A percentile compares a stretch with the other conserved stretches of the same genome.
Evolutionary conservation across 495 filamentous ascomycete species (phyloP).

Genomic region (Penicillium bovifimosum): DNA sequence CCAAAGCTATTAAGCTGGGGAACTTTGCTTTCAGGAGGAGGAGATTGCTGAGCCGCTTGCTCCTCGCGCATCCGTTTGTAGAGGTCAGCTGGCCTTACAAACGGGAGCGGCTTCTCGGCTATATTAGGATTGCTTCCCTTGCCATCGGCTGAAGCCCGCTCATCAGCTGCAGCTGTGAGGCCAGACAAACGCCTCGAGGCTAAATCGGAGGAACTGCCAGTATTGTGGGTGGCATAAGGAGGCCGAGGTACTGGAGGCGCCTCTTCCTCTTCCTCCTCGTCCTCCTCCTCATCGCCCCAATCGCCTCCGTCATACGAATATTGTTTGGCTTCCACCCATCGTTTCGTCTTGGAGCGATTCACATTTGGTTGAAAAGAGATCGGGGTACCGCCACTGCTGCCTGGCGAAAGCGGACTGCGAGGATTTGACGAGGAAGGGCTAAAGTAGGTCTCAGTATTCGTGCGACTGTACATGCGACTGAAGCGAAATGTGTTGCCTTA

Average conservation of each 20-base stretch:
- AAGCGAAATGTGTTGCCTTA: conserved; percentile 10
- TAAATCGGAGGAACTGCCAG: conserved; percentile 26
- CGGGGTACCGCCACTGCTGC: conserved; percentile 32
- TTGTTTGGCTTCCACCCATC: conserved; percentile 89
- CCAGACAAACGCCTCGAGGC: conserved; percentile 18
- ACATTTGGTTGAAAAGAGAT: conserved; percentile 72
- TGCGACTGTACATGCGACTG: conserved; percentile 2
- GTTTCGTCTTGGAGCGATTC: conserved; percentile 83
- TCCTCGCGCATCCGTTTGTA: conserved; percentile 71
- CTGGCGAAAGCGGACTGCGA: conserved; percentile 30
- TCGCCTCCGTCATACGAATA: conserved; percentile 89
- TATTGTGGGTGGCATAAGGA: conserved; percentile 30
- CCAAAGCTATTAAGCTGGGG: neutral
- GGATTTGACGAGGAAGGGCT: conserved; percentile 20
- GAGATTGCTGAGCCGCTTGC: conserved; percentile 48
- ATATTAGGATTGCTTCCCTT: conserved; percentile 19
- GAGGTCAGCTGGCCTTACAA: conserved; percentile 73
- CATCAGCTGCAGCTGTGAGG: conserved; percentile 13
- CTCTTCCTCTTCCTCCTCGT: conserved; percentile 53
- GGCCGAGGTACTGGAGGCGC: conserved; percentile 42
- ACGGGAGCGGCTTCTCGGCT: conserved; percentile 49
- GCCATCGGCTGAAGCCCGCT: conserved; percentile 14
- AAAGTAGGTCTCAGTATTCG: conserved; percentile 14
- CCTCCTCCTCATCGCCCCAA: conserved; percentile 83
- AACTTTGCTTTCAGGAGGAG: neutral